Conservation (phyloP, 106 monocot genomes). For the Acorus gramineus region DNA sequence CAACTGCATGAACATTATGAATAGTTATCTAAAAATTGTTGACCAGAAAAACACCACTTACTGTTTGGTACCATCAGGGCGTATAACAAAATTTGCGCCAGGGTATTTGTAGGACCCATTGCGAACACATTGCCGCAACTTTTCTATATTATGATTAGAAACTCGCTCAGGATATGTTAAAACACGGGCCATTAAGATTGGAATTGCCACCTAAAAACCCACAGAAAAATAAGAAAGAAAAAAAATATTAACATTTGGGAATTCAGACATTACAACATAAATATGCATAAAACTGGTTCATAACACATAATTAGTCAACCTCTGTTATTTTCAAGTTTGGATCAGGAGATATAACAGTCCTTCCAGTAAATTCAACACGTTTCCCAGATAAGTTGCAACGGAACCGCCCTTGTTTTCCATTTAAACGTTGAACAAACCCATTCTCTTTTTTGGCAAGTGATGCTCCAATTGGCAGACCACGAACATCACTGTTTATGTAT, state of each 20-base stretch:
- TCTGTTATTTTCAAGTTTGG: constrained; percentile 98
- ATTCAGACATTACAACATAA: constrained; percentile 1
- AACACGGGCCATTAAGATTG: constrained; percentile 70
- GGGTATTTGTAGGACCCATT: constrained; percentile 92
- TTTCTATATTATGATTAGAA: constrained; percentile 82
- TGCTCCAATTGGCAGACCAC: constrained; percentile 21
- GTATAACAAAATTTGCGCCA: constrained; percentile 73
- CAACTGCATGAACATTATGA: too few species aligned
- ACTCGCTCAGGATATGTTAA: constrained; percentile 95
- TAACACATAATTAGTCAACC: constrained; percentile 25
- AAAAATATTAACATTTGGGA: neutral
- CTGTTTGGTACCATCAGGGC: constrained; percentile 54
- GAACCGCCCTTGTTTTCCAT: constrained; percentile 95
- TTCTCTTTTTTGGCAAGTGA: constrained; percentile 41
- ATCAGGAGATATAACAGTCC: constrained; percentile 99
- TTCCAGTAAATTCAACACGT: constrained; percentile 89
- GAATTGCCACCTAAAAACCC: constrained; percentile 69
- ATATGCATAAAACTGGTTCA: neutral
- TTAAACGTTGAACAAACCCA: constrained; percentile 85
- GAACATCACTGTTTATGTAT: constrained; percentile 91
- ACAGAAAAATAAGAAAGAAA: neutral
- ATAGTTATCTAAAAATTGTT: too few species aligned
- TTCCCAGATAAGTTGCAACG: constrained; percentile 93
- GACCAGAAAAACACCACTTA: constrained; percentile 15
- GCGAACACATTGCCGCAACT: constrained; percentile 66